These are phyloP conservation scores for Fusarium chlamydosporum DNA, from an alignment of 2,329 filamentous ascomycete species.

Conservation along the genomic window DNA sequence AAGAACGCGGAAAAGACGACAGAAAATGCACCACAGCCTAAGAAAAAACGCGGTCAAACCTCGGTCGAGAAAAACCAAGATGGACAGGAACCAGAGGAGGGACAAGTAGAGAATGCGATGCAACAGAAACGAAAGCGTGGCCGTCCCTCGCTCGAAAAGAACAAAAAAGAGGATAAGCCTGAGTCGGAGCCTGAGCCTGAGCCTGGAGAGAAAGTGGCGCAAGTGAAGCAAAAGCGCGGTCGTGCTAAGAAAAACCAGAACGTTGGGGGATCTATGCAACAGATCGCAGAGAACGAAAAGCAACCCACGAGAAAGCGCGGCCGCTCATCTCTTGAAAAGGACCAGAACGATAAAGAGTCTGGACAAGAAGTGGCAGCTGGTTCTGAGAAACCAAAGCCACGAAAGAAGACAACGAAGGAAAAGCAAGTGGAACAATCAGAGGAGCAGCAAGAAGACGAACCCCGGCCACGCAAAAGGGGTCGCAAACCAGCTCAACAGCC, in stretches of 20 bases:
- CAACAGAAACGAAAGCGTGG: slow-evolving; percentile 57
- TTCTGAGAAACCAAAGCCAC: slow-evolving; percentile 35
- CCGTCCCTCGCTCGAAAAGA: slow-evolving; percentile 50
- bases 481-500: slow-evolving; percentile 19
- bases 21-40: slow-evolving; percentile 48
- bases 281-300: slow-evolving; percentile 4
- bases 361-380: slow-evolving; percentile 8
- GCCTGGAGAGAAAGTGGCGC: slow-evolving; percentile 36
- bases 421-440: slow-evolving; percentile 21
- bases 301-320: neutral
- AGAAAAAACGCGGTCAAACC: slow-evolving; percentile 56
- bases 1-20: slow-evolving; percentile 25
- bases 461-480: slow-evolving; percentile 31
- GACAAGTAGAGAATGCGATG: slow-evolving; percentile 31
- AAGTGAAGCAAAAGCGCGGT: slow-evolving; percentile 57
- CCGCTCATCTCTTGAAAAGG: neutral
- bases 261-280: slow-evolving; percentile 11
- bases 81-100: slow-evolving; percentile 5
- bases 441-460: slow-evolving; percentile 29
- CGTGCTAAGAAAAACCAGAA: slow-evolving; percentile 46
- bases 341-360: neutral
- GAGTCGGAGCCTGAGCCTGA: too few species aligned
- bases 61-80: slow-evolving; percentile 45
- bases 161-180: slow-evolving; percentile 6
- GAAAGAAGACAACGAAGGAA: slow-evolving; percentile 31